A percentile compares a stretch with the other conserved stretches of the same genome.
These are phyloP conservation scores for Chamaecrista fasciculata DNA, from an alignment of 306 rosid genomes.

Conservation along the genomic window DNA sequence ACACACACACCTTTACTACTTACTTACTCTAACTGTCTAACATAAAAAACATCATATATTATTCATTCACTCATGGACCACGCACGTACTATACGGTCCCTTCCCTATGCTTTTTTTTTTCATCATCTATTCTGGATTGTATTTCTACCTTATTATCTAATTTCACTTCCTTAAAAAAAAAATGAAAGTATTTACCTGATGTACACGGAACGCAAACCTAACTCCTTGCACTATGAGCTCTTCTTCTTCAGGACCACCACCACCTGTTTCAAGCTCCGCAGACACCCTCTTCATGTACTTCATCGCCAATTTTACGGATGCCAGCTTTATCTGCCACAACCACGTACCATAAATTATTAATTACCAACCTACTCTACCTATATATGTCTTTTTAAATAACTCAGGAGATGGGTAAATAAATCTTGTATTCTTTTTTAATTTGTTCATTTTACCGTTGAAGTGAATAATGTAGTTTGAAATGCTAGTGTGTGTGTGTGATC, in stretches of 20 bases:
- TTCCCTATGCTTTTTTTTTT: background rate
- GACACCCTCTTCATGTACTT: slow-evolving; percentile 96
- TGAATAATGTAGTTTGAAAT: background rate
- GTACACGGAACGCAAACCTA: slow-evolving; percentile 93
- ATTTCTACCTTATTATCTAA: too few species aligned
- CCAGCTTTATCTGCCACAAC: slow-evolving; percentile 79
- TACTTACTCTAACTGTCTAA: too few species aligned
- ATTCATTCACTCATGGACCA: too few species aligned
- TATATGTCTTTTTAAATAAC: background rate
- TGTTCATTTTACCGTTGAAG: slow-evolving; percentile 14
- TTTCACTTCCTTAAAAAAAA: too few species aligned
- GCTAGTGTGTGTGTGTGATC: slow-evolving; percentile 2
- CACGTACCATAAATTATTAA: too few species aligned
- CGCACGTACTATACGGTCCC: too few species aligned
- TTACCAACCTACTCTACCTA: too few species aligned
- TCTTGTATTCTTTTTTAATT: background rate
- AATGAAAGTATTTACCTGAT: slow-evolving; percentile 60
- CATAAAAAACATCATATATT: too few species aligned
- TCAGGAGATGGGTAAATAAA: slow-evolving; percentile 6
- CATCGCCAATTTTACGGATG: slow-evolving; percentile 90
- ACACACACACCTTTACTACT: too few species aligned
- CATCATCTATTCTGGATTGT: too few species aligned
- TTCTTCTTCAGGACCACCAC: slow-evolving; percentile 92
- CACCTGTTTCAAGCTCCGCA: slow-evolving; percentile 86
- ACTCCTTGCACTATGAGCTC: slow-evolving; percentile 94